Conservation (phyloP, 2,329 filamentous ascomycete species). For the Colletotrichum theobromicola region DNA sequence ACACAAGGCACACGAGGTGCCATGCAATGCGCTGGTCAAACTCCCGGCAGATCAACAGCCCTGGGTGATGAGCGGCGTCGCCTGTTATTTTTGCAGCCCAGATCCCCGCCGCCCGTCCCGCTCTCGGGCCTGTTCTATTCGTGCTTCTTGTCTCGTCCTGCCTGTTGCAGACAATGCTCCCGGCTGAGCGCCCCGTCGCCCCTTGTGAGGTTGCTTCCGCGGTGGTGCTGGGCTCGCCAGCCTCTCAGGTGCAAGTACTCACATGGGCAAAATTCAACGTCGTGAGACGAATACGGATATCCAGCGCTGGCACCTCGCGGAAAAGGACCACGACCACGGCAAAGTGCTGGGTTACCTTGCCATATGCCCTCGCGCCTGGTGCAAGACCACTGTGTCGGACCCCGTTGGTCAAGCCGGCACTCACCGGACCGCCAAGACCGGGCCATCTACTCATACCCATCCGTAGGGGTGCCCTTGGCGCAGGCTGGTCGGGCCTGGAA, state of each 20-base stretch:
- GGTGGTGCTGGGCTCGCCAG: not conserved
- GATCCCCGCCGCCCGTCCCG: not conserved
- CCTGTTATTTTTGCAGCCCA: not conserved
- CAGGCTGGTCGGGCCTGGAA: not conserved
- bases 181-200: not conserved
- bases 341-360: not conserved
- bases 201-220: not conserved
- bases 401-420: conserved; percentile 14
- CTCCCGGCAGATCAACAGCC: not conserved
- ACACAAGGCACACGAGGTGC: not conserved
- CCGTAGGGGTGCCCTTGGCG: conserved; percentile 12
- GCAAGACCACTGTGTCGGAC: conserved; percentile 12
- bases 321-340: conserved; percentile 6
- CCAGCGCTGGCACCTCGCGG: not conserved
- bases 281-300: conserved; percentile 1
- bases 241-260: not conserved
- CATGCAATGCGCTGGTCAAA: not conserved
- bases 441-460: conserved; percentile 3
- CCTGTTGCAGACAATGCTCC: not conserved
- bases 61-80: not conserved
- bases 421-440: conserved; percentile 16
- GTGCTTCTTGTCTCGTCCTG: not conserved
- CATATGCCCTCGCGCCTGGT: not conserved
- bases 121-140: not conserved
- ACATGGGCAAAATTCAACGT: not conserved